phyloP scores from a whole-genome alignment of 805 yeast genomes.

The Sungouiozyma intestinalis region DNA sequence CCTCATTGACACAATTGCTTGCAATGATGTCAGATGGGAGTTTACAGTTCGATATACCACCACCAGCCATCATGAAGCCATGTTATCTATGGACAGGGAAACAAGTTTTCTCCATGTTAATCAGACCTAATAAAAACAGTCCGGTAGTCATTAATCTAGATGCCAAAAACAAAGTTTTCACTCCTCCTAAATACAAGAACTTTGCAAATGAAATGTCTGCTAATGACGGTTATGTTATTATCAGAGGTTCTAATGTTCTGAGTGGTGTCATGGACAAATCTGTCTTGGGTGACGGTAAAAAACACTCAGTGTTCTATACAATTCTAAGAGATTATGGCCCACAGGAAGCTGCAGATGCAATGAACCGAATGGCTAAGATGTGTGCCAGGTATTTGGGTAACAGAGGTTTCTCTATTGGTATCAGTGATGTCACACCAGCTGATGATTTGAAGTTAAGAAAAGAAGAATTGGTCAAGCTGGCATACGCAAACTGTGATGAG shows the following conservation, averaged over 20 bases:
- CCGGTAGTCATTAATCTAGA: conserved; percentile 84
- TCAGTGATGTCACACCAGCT: conserved; percentile 94
- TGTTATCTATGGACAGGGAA: conserved; percentile 92
- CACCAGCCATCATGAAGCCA: conserved; percentile 90
- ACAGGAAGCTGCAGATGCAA: conserved; percentile 85
- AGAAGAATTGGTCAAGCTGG: conserved; percentile 81
- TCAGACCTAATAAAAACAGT: conserved; percentile 66
- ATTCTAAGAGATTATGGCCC: conserved; percentile 96
- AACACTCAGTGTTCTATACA: conserved; percentile 91
- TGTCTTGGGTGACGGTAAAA: conserved; percentile 94
- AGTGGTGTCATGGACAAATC: conserved; percentile 97
- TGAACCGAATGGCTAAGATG: conserved; percentile 98
- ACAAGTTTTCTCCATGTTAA: conserved; percentile 81
- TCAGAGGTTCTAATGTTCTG: conserved; percentile 79
- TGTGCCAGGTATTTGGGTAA: conserved; percentile 94
- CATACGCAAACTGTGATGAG: conserved; percentile 86
- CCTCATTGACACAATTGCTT: conserved; percentile 67
- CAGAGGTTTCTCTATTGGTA: conserved; percentile 95
- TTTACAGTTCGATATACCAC: conserved; percentile 83
- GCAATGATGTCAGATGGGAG: conserved; percentile 95
- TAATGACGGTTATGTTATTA: conserved; percentile 88
- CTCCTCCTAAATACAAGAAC: conserved; percentile 57
- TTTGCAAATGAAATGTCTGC: conserved; percentile 92
- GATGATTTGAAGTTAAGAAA: conserved; percentile 61
- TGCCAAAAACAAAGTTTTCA: conserved; percentile 85